phyloP scores from a whole-genome alignment of 352 stramenopile genomes.

The Globisporangium nodosum region DNA sequence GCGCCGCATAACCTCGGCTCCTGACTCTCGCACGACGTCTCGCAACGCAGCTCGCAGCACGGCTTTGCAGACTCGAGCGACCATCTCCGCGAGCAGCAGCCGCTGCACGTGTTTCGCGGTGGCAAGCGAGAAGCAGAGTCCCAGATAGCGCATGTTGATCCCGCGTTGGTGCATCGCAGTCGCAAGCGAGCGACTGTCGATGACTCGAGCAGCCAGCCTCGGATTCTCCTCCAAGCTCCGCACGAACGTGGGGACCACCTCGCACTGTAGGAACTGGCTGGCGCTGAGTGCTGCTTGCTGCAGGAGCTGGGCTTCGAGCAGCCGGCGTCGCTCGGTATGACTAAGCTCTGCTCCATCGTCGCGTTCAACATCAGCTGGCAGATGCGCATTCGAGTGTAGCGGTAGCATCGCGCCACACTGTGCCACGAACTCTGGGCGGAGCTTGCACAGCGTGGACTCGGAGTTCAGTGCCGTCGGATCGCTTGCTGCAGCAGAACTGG shows the following conservation, averaged over 20 bases:
- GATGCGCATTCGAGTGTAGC: constrained; percentile 29
- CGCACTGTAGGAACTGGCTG: constrained; percentile 28
- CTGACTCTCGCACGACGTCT: constrained; percentile 12
- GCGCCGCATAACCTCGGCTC: background rate
- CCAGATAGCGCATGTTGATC: constrained; percentile 55
- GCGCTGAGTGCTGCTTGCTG: constrained; percentile 29
- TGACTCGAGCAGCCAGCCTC: constrained; percentile 5
- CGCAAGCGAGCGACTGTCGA: constrained; percentile 39
- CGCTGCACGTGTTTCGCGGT: constrained; percentile 36
- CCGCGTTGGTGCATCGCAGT: constrained; percentile 37
- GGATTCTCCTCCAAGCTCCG: constrained; percentile 27
- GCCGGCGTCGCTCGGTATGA: background rate
- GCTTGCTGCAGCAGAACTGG: constrained; percentile 10
- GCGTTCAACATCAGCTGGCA: background rate
- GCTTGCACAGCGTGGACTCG: constrained; percentile 21
- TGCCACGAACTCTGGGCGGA: constrained; percentile 51
- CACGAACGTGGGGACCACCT: constrained; percentile 46
- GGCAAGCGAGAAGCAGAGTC: constrained; percentile 44
- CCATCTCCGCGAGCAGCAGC: constrained; percentile 49
- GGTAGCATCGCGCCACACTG: constrained; percentile 29
- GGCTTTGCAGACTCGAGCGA: constrained; percentile 53
- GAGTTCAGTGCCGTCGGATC: constrained; percentile 6
- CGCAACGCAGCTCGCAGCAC: constrained; percentile 36
- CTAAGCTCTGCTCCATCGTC: background rate
- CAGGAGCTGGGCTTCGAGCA: constrained; percentile 25